A percentile compares a stretch with the other conserved stretches of the same genome.
Evolutionary conservation across 1,284 basidiomycete species (phyloP).

Genomic region (Golubevia sp.): DNA sequence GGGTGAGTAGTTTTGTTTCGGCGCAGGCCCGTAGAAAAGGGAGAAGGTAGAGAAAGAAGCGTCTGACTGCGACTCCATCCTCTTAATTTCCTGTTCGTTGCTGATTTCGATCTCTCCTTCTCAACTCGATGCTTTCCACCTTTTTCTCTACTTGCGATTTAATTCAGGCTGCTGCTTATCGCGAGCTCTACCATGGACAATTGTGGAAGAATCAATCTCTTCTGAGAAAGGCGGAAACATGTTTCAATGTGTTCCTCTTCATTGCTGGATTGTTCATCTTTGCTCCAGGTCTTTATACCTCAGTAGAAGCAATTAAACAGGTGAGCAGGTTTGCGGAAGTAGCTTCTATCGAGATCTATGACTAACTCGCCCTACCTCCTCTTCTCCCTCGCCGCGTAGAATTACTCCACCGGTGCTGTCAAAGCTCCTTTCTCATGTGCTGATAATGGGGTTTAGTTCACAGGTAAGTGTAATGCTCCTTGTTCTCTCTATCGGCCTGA

Average conservation of each 20-base stretch:
- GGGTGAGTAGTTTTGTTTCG: constrained; percentile 39
- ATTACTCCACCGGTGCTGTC: constrained; percentile 23
- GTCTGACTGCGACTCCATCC: too few relatives aligned
- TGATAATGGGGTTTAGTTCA: constrained; percentile 30
- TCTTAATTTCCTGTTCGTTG: too few relatives aligned
- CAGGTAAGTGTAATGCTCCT: too few relatives aligned
- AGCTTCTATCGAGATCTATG: constrained; percentile 45
- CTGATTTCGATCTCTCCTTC: too few relatives aligned
- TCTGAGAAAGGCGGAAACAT: neutral
- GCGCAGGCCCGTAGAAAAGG: constrained; percentile 33
- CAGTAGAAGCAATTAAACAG: constrained; percentile 29
- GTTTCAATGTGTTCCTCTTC: constrained; percentile 45
- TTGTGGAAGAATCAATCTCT: constrained; percentile 9
- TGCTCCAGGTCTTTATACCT: constrained; percentile 44
- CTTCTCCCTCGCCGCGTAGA: too few relatives aligned
- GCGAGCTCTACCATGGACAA: constrained; percentile 12
- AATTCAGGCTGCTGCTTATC: constrained; percentile 8
- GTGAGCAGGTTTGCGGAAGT: too few relatives aligned
- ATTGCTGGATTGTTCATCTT: constrained; percentile 47
- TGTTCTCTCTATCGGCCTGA: too few relatives aligned
- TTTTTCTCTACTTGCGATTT: too few relatives aligned
- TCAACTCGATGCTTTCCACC: too few relatives aligned
- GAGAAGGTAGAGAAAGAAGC: constrained; percentile 32
- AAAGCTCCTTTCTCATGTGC: constrained; percentile 45
- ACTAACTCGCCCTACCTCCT: constrained; percentile 14